These are phyloP conservation scores for Vicia villosa DNA, from an alignment of 306 rosid species.

Conservation along the genomic window DNA sequence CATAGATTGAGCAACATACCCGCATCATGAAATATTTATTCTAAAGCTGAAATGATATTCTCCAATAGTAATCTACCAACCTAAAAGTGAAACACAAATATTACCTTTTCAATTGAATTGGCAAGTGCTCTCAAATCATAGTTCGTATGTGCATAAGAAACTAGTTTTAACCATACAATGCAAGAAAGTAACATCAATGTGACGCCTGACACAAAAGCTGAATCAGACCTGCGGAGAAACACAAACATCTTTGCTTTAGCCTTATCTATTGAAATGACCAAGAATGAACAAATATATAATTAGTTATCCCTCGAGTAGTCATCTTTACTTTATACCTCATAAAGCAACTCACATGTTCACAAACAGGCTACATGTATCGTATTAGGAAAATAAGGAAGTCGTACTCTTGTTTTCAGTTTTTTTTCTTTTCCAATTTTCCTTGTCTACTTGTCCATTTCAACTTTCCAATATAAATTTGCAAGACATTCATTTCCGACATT, in stretches of 20 bases:
- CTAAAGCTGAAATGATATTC: conserved; percentile 23
- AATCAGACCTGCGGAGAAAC: conserved; percentile 70
- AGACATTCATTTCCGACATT: conserved; percentile 29
- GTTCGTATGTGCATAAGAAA: conserved; percentile 85
- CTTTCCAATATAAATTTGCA: conserved; percentile 23
- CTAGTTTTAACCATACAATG: conserved; percentile 85
- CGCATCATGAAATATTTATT: conserved; percentile 1
- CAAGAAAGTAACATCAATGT: conserved; percentile 82
- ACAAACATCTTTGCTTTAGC: conserved; percentile 23
- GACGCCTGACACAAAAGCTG: conserved; percentile 81
- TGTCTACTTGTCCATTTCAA: conserved; percentile 16
- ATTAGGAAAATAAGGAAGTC: conserved; percentile 22
- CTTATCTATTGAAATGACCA: conserved; percentile 27
- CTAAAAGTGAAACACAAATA: conserved; percentile 25
- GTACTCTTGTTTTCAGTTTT: conserved; percentile 4
- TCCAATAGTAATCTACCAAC: conserved; percentile 24
- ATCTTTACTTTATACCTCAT: conserved; percentile 9
- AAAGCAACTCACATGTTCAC: conserved; percentile 17
- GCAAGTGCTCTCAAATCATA: conserved; percentile 70
- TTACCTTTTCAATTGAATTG: conserved; percentile 71
- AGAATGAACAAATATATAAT: conserved; percentile 4
- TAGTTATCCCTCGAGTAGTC: conserved; percentile 14
- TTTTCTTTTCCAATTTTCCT: neutral
- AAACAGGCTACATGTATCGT: conserved; percentile 6
- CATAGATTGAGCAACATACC: conserved; percentile 21